Conservation (phyloP, 805 yeast species). For the Suhomyces faveliae region DNA sequence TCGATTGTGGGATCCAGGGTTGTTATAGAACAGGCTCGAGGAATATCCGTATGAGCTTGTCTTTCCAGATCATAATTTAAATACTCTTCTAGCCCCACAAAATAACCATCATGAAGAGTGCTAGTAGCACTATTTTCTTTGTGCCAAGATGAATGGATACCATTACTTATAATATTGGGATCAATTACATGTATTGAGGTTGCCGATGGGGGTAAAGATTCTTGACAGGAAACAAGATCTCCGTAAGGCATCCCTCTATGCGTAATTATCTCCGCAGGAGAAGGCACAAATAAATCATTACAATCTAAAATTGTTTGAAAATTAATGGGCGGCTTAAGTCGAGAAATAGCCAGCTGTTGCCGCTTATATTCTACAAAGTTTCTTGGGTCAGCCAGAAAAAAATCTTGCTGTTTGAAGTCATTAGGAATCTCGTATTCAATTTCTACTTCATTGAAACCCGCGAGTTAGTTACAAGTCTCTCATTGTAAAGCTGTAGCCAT, state of each 20-base stretch:
- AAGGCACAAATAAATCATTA: neutral
- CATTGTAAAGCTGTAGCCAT: neutral
- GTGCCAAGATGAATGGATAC: neutral
- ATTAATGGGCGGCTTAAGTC: neutral
- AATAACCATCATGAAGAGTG: neutral
- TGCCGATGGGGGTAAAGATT: neutral
- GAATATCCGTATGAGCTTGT: neutral
- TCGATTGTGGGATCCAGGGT: neutral
- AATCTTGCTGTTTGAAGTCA: neutral
- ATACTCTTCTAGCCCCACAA: neutral
- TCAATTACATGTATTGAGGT: neutral
- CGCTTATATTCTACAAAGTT: neutral
- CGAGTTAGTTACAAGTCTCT: neutral
- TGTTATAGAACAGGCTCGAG: neutral
- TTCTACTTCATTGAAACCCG: neutral
- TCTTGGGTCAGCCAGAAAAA: neutral
- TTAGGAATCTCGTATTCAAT: neutral
- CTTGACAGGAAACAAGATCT: neutral
- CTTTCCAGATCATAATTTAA: neutral
- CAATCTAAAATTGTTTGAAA: neutral
- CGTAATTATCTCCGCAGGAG: neutral
- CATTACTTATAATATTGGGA: neutral
- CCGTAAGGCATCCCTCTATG: neutral
- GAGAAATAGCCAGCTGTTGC: neutral
- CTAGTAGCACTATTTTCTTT: neutral